Percentiles rank a stretch among this genome's conserved stretches.
Conservation (phyloP, 768 basidiomycete genomes). For the Termitomyces titanicus region DNA sequence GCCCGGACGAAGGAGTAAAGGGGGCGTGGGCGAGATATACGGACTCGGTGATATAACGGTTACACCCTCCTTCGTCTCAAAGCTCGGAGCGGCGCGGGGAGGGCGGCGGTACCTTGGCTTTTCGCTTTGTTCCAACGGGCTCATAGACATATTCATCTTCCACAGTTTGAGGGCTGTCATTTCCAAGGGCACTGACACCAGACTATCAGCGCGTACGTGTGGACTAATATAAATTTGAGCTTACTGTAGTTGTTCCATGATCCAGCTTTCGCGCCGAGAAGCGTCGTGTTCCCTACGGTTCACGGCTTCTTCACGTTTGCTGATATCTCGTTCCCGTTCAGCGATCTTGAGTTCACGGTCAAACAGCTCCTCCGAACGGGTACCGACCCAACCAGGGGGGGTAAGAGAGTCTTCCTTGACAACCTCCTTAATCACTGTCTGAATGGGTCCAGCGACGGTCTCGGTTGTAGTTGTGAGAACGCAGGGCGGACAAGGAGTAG, state of each 20-base stretch:
- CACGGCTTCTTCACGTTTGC: slow-evolving; percentile 79
- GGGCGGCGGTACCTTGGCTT: slow-evolving; percentile 89
- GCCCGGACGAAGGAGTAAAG: slow-evolving; percentile 83
- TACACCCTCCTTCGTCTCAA: slow-evolving; percentile 87
- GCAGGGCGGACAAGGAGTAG: slow-evolving; percentile 61
- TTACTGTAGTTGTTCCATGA: slow-evolving; percentile 91
- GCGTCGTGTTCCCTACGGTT: slow-evolving; percentile 87
- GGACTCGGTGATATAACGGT: slow-evolving; percentile 61
- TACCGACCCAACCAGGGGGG: slow-evolving; percentile 77
- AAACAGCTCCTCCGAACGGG: slow-evolving; percentile 76
- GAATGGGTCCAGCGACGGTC: slow-evolving; percentile 52
- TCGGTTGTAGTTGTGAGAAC: slow-evolving; percentile 49
- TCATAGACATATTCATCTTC: slow-evolving; percentile 85
- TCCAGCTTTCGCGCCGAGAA: slow-evolving; percentile 83
- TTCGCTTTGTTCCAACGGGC: slow-evolving; percentile 62
- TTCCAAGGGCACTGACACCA: slow-evolving; percentile 58
- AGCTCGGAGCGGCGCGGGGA: slow-evolving; percentile 86
- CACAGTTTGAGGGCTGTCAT: slow-evolving; percentile 58
- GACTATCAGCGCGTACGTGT: not conserved
- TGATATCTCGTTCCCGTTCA: slow-evolving; percentile 83
- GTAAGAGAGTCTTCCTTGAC: slow-evolving; percentile 78
- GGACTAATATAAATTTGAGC: slow-evolving; percentile 13
- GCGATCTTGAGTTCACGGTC: slow-evolving; percentile 84
- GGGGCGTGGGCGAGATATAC: slow-evolving; percentile 54
- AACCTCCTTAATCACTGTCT: slow-evolving; percentile 86